Percentiles rank a stretch among this genome's conserved stretches.
phyloP scores from a whole-genome alignment of 176 grass and related monocot species.

The Lolium perenne region DNA sequence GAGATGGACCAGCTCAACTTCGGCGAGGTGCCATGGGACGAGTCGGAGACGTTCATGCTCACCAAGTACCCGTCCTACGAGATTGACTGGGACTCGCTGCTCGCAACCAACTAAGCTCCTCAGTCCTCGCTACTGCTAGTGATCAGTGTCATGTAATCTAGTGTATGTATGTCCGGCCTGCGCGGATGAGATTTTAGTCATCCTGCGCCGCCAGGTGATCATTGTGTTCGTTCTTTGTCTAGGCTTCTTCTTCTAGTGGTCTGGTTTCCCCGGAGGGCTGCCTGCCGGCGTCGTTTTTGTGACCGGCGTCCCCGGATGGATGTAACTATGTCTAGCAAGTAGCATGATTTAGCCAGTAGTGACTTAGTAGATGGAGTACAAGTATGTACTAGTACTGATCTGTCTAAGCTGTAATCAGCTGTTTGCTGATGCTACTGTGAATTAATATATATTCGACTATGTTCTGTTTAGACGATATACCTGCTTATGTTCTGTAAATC shows the following conservation, averaged over 20 bases:
- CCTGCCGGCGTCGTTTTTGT: background rate
- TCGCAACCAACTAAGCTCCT: constrained; percentile 40
- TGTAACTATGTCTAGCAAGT: background rate
- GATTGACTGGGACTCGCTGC: constrained; percentile 65
- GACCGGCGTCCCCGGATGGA: background rate
- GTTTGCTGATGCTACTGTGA: background rate
- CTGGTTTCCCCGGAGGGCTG: background rate
- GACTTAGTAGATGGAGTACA: no score
- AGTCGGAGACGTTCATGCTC: constrained; percentile 51
- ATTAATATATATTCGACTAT: background rate
- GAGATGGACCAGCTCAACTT: constrained; percentile 51
- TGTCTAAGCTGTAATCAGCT: background rate
- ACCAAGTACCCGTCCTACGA: constrained; percentile 60
- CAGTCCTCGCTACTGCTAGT: background rate
- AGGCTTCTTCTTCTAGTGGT: background rate
- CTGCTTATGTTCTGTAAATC: background rate
- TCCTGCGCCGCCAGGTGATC: constrained; percentile 23
- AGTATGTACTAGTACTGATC: no score
- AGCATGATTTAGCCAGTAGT: background rate
- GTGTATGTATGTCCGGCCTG: constrained; percentile 10
- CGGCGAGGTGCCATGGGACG: constrained; percentile 62
- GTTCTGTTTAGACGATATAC: background rate
- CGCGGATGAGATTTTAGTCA: constrained; percentile 57
- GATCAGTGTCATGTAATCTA: background rate
- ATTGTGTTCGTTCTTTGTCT: constrained; percentile 28